Conservation (phyloP, 2,329 filamentous ascomycete genomes). For the Chaetomium sp. region DNA sequence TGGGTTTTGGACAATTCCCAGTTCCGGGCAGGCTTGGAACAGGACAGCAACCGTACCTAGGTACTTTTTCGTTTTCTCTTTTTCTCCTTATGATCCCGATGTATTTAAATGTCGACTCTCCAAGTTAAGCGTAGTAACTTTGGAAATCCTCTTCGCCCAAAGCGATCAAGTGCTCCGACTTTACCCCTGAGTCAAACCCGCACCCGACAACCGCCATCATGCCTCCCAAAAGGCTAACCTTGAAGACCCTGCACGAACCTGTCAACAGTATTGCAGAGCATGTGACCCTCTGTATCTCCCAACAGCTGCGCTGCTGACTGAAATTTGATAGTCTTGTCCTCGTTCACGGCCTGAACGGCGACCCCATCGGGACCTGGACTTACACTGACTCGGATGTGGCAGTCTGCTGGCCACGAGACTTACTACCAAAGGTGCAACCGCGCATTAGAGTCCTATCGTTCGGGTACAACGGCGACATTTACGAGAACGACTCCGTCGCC, state of each 20-base stretch:
- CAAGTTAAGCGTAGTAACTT: neutral
- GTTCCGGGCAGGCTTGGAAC: neutral
- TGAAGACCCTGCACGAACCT: neutral
- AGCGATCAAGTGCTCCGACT: neutral
- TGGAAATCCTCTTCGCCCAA: neutral
- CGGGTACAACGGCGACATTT: constrained; percentile 17
- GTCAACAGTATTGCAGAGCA: neutral
- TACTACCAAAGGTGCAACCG: constrained; percentile 2
- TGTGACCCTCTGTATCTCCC: neutral
- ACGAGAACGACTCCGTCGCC: constrained; percentile 5
- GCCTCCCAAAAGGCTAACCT: neutral
- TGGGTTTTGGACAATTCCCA: neutral
- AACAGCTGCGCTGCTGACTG: neutral
- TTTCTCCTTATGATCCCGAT: neutral
- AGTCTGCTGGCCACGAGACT: constrained; percentile 10
- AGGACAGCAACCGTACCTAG: neutral
- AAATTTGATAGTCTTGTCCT: constrained; percentile 8
- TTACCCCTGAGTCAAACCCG: neutral
- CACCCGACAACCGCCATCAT: neutral
- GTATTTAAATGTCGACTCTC: neutral
- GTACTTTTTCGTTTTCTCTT: neutral
- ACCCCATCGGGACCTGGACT: constrained; percentile 13
- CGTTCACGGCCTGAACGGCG: constrained; percentile 16
- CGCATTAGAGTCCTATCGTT: constrained; percentile 3
- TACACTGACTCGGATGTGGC: neutral